Conservation (phyloP, 202 grass and related monocot species). For the Setaria italica region DNA sequence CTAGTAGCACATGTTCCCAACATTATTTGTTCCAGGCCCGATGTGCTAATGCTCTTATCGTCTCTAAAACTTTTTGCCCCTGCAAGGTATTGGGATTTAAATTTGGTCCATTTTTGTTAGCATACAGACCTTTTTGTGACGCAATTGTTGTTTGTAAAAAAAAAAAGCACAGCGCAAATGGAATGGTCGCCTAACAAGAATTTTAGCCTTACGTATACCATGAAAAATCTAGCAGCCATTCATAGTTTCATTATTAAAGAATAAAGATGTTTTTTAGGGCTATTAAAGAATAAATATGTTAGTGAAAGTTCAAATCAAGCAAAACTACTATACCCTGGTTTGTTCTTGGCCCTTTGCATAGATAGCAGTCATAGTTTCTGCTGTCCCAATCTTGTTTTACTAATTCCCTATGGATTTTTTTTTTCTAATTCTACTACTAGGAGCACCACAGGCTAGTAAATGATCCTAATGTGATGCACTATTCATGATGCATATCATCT, state of each 20-base stretch:
- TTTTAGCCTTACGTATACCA: background rate
- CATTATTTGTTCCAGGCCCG: background rate
- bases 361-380: background rate
- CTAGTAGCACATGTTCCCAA: background rate
- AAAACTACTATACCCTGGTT: background rate
- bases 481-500: background rate
- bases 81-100: background rate
- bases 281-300: background rate
- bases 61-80: background rate
- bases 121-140: background rate
- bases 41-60: background rate
- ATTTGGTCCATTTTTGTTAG: background rate
- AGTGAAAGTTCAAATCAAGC: background rate
- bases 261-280: too few relatives aligned
- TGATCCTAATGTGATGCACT: background rate
- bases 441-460: background rate
- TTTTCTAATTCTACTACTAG: background rate
- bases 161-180: background rate
- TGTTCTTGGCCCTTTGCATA: background rate
- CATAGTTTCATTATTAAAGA: background rate
- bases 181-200: background rate
- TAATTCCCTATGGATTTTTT: background rate
- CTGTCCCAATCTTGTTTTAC: background rate
- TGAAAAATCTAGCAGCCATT: background rate
- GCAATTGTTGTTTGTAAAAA: background rate